phyloP scores from a whole-genome alignment of 495 filamentous ascomycete genomes.

The Aspergillus conjunctus region DNA sequence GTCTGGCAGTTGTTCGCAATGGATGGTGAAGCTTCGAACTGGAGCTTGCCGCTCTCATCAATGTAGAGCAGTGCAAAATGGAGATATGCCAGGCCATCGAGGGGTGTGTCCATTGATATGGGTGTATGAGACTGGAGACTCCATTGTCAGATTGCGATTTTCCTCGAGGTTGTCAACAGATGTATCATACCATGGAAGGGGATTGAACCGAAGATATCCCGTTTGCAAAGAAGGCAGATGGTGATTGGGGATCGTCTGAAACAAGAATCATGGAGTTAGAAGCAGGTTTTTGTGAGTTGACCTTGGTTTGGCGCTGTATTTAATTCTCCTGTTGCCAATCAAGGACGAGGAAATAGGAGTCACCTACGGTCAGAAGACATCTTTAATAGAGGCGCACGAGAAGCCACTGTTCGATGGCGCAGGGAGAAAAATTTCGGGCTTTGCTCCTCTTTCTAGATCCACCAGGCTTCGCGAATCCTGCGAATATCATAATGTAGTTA shows the following conservation, averaged over 20 bases:
- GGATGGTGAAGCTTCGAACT: constrained; percentile 40
- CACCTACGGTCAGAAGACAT: constrained; percentile 18
- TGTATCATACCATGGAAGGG: constrained; percentile 11
- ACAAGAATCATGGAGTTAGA: constrained; percentile 1
- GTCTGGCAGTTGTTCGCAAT: constrained; percentile 36
- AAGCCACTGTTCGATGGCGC: constrained; percentile 7
- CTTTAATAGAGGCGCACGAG: constrained; percentile 18
- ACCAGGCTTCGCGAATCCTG: constrained; percentile 4
- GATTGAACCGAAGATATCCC: neutral
- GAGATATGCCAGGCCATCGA: constrained; percentile 27
- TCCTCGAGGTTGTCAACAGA: neutral
- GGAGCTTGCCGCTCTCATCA: constrained; percentile 38
- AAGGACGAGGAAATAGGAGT: constrained; percentile 3
- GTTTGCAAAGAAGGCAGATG: constrained; percentile 1
- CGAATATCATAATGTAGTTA: neutral
- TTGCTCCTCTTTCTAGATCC: constrained; percentile 13
- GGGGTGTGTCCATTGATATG: constrained; percentile 33
- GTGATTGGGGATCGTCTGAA: constrained; percentile 16
- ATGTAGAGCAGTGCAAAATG: constrained; percentile 47
- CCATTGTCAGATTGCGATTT: neutral
- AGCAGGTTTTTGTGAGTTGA: neutral
- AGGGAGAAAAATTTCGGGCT: neutral
- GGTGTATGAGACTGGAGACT: constrained; percentile 25
- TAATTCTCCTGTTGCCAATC: constrained; percentile 23
- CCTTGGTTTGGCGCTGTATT: constrained; percentile 1